Conservation (phyloP, 2,329 filamentous ascomycete species). For the Cladophialophora chaetospira region DNA sequence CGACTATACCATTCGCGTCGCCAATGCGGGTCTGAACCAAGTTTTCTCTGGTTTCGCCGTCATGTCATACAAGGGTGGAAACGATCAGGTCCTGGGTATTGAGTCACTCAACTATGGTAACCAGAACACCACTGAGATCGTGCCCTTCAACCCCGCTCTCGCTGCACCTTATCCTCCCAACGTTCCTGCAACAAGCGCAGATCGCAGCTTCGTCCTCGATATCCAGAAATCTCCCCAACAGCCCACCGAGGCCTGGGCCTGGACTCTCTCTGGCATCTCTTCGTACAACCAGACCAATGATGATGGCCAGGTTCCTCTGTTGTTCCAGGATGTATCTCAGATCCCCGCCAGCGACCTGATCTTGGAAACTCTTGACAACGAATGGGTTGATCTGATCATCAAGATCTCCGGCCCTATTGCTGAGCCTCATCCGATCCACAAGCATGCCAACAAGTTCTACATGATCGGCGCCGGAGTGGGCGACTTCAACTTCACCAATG, state of each 20-base stretch:
- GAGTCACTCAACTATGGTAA: slow-evolving; percentile 57
- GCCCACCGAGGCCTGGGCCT: slow-evolving; percentile 51
- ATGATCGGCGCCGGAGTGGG: slow-evolving; percentile 57
- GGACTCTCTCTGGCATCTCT: slow-evolving; percentile 54
- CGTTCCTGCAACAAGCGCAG: slow-evolving; percentile 45
- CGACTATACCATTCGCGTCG: slow-evolving; percentile 52
- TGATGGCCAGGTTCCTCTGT: slow-evolving; percentile 45
- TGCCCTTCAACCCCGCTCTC: slow-evolving; percentile 47
- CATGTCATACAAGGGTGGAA: slow-evolving; percentile 45
- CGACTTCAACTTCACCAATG: slow-evolving; percentile 54
- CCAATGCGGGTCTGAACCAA: slow-evolving; percentile 54
- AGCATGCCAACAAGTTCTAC: slow-evolving; percentile 64
- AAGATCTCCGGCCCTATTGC: slow-evolving; percentile 48
- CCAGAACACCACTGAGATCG: slow-evolving; percentile 42
- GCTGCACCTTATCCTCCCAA: slow-evolving; percentile 54
- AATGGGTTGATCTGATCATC: slow-evolving; percentile 62
- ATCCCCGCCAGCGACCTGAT: slow-evolving; percentile 49
- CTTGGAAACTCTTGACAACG: slow-evolving; percentile 49
- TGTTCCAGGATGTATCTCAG: slow-evolving; percentile 48
- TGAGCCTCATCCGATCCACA: slow-evolving; percentile 64
- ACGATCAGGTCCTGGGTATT: slow-evolving; percentile 33
- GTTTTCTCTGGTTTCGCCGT: slow-evolving; percentile 57
- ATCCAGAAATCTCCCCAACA: slow-evolving; percentile 34
- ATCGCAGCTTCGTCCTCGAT: slow-evolving; percentile 49
- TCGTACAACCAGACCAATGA: slow-evolving; percentile 44